Evolutionary conservation across 148 eudicot genomes (phyloP), one percentile per base, ranked within the genome.

Genomic region (Polygonum maritimum): DNA sequence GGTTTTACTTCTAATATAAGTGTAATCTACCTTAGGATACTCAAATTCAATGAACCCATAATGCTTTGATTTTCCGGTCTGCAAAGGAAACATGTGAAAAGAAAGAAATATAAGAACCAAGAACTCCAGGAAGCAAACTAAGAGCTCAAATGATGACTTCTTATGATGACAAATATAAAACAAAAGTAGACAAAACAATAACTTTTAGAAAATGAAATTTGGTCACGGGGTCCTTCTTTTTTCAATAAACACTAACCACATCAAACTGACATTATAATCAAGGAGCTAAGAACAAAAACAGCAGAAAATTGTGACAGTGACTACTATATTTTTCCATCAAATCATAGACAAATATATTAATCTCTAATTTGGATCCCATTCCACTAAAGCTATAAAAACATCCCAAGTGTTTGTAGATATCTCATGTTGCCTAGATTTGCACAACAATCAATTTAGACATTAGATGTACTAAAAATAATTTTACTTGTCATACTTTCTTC

Each of bases 21-120:
- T 39, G 13, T 3, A 63, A 5, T 79, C 38, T 38, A 94, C 97
- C 98, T 91, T 97, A 69, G 97, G 92, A 52, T 89, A 91, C 82
- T 87, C 95, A 48, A 94, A 94, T 80, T 94, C 90, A 51, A 94
- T 82, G 86, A 91, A 94, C 48, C 97, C 98, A 81, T 87, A 90
- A 81, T 94, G 97, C 93, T 90, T 91, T 48, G 97, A 89, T 75
- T 91, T 91, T 77, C 97, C 97, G 0, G 98, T 94, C 97, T 94
- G 90, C 10, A 73, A 78, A 85, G 48, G 70, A 83, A 84, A 26
- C 10, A 67, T 41, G 14, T 36, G 15, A 12, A 48, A 48, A 10
- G 52, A 48, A 14, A 48, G 52, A 15, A 13, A 48, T 48, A 7
- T 48, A 14, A 48, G 10, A 48, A 48, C 52, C 58, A 18, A 54